A percentile compares a stretch with the other conserved stretches of the same genome.
These are phyloP conservation scores for Eucalyptus coolabah DNA, from an alignment of 345 rosid genomes.

Conservation along the genomic window DNA sequence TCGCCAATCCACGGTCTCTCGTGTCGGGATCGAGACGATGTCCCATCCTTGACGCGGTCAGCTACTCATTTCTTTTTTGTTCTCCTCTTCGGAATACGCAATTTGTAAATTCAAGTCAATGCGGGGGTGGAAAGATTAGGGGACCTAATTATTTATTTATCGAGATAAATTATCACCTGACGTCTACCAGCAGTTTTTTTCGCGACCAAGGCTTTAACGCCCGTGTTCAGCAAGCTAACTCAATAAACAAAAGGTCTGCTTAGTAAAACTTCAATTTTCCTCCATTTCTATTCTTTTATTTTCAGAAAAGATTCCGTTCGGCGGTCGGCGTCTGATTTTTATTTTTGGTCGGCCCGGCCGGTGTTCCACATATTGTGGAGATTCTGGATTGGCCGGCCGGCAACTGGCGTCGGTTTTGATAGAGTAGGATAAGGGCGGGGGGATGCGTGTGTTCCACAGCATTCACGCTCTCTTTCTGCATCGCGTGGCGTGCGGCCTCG, in stretches of 20 bases:
- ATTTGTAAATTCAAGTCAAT: neutral
- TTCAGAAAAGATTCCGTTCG: too few species aligned
- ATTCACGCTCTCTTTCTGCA: neutral
- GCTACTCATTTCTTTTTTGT: neutral
- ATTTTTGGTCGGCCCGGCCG: neutral
- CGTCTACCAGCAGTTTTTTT: too few species aligned
- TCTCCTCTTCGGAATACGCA: accelerated
- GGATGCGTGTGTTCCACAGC: neutral
- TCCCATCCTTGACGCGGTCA: neutral
- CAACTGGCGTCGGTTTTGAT: neutral
- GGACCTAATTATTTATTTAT: neutral
- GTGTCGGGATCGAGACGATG: neutral
- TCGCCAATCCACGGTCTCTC: neutral
- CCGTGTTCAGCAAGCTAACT: neutral
- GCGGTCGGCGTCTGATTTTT: neutral
- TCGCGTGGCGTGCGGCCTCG: neutral
- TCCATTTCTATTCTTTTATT: too few species aligned
- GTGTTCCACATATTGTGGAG: neutral
- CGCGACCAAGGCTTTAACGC: neutral
- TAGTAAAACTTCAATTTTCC: too few species aligned
- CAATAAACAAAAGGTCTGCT: neutral
- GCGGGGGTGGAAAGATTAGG: neutral
- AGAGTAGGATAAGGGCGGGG: neutral
- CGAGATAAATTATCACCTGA: too few species aligned
- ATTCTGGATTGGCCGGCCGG: neutral